These are phyloP conservation scores for Wolfiporia cocos DNA, from an alignment of 1,284 basidiomycete species.

Conservation along the genomic window DNA sequence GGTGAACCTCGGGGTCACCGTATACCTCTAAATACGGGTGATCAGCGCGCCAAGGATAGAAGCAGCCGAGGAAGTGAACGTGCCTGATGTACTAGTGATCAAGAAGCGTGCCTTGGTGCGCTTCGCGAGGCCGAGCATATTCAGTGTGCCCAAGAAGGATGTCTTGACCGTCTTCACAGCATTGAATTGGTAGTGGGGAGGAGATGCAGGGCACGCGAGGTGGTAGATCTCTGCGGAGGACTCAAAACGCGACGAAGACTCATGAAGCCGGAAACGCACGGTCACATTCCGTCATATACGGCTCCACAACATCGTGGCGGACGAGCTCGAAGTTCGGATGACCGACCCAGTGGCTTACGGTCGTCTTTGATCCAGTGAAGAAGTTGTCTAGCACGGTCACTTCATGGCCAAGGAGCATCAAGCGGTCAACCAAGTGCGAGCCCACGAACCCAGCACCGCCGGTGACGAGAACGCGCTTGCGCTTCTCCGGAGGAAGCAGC, in stretches of 20 bases:
- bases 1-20: conserved; percentile 95
- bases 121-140: conserved; percentile 98
- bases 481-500: conserved; percentile 68
- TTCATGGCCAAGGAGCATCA: conserved; percentile 97
- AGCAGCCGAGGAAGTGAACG: conserved; percentile 16
- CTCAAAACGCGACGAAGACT: background rate
- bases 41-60: conserved; percentile 4
- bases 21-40: conserved; percentile 75
- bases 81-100: conserved; percentile 89
- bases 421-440: conserved; percentile 92
- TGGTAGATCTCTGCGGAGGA: conserved; percentile 82
- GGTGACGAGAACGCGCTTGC: conserved; percentile 91
- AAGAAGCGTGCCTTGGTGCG: conserved; percentile 96
- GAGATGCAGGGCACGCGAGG: conserved; percentile 93
- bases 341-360: conserved; percentile 91
- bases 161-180: conserved; percentile 97
- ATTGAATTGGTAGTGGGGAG: conserved; percentile 93
- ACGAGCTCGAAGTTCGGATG: conserved; percentile 99
- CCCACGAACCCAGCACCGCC: conserved; percentile 98
- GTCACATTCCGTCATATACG: conserved; percentile 96
- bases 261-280: conserved; percentile 43
- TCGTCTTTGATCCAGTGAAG: conserved; percentile 95
- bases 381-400: conserved; percentile 98
- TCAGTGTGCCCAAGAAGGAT: conserved; percentile 94
- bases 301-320: conserved; percentile 93